Base-by-base conservation (phyloP, 257 asterid genomes). In the Dorcoceras hygrometricum region DNA sequence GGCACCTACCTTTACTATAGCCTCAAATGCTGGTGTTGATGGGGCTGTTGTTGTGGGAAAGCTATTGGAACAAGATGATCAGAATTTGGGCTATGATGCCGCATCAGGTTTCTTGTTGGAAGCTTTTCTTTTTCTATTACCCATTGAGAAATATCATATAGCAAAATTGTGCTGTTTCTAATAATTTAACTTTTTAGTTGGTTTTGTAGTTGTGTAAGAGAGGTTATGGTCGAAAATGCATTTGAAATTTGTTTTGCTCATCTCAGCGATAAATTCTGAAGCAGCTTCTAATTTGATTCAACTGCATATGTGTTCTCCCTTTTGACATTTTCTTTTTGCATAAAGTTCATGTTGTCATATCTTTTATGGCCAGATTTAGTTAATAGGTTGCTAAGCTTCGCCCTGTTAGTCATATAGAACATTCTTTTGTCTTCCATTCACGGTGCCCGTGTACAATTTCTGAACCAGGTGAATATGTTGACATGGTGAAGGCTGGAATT, bases 401-500 rank as follows among this genome's bases (percentile, higher is more conserved):
- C 18, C 36, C 57, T 18, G n/a, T 9, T n/a, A 23, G 23, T 12
- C 11, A 0, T 32, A 8, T 34, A 9, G 9, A 34, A 4, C 1
- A 14, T n/a, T 23, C 3, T 55, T 34, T 25, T 1, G 26, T 32
- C 39, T 48, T 56, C 63, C 29, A 50, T 63, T 61, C 46, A 48
- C 29, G 34, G 32, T 26, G 10, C 51, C 31, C 32, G n/a, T 66
- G 51, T 10, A 11, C 18, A 9, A 48, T 32, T 72, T 59, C 27
- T 50, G 0, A 62, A 73, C 65, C 88, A 88, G 96, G 86, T 74
- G 71, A 78, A 48, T 90, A 85, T 20, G 85, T 79, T 22, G 78
- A 90, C 86, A 87, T 90, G 97, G 91, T 87, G 75, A 79, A 81
- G 72, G 82, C 88, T 77, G 97, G 97, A 72, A 90, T 90, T 26